A percentile compares a stretch with the other conserved stretches of the same genome.
These are phyloP conservation scores for Hymenoscyphus occultus DNA, from an alignment of 2,329 filamentous ascomycete genomes.

Conservation along the genomic window DNA sequence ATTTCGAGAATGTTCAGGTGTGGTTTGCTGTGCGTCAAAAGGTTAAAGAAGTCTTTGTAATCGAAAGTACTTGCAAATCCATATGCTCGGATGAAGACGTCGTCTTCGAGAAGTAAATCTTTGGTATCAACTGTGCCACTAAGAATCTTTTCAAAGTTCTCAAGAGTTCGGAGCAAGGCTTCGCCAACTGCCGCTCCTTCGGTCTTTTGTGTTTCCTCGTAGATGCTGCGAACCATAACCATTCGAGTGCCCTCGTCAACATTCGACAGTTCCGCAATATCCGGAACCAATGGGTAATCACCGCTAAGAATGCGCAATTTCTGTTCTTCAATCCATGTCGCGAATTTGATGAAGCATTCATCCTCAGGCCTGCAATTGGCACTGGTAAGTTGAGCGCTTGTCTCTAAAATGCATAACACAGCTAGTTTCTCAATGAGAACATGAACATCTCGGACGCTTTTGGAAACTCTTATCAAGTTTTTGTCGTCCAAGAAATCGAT, in stretches of 20 bases:
- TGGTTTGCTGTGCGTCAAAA: slow-evolving; percentile 18
- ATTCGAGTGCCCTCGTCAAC: slow-evolving; percentile 9
- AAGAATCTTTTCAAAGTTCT: slow-evolving; percentile 21
- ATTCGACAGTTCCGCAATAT: not conserved
- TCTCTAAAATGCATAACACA: not conserved
- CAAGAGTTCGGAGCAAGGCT: slow-evolving; percentile 20
- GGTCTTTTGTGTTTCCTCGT: not conserved
- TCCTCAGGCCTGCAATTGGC: slow-evolving; percentile 3
- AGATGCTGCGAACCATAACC: not conserved
- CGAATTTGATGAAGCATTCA: slow-evolving; percentile 9
- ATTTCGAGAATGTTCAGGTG: slow-evolving; percentile 24
- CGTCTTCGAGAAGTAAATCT: slow-evolving; percentile 22
- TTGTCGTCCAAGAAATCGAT: slow-evolving; percentile 19
- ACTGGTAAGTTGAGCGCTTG: not conserved
- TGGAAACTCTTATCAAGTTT: slow-evolving; percentile 15
- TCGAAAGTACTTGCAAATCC: slow-evolving; percentile 5
- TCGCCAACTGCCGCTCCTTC: not conserved
- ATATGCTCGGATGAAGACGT: slow-evolving; percentile 17
- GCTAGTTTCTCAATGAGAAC: slow-evolving; percentile 19
- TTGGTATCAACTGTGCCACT: slow-evolving; percentile 12
- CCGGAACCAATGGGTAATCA: slow-evolving; percentile 11
- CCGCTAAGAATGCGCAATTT: slow-evolving; percentile 8
- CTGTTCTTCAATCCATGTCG: slow-evolving; percentile 11
- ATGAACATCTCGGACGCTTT: slow-evolving; percentile 9
- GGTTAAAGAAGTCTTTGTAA: slow-evolving; percentile 14